Base-by-base conservation (phyloP, 2,329 filamentous ascomycete species). In the Didymella pomorum region DNA sequence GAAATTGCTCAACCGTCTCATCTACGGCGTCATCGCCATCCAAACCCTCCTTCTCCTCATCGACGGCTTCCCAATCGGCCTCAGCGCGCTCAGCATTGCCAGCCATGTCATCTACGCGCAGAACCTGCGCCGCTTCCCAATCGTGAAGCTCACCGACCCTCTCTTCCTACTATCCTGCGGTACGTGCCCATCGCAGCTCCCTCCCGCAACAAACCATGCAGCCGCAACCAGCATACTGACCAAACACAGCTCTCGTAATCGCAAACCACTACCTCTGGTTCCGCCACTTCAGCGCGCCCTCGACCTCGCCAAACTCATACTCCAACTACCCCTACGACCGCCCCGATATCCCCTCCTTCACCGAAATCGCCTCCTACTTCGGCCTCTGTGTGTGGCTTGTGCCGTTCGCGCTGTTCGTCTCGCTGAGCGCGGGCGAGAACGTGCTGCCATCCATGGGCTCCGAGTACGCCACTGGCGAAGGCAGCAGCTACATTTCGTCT, bases 251-350 rank as follows among this genome's bases (percentile, higher is more conserved):
- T 2, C 84, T 98, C 31, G 95, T 99, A 11, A 82, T 97, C 2
- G 70, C 90, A 33, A 97, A 99, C 78, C 95, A 99, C 77, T 97
- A 92, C 79, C 82, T 96, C 49, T 99, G 95, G 94, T 98, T 99
- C 83, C 87, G 86, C 56, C 89, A 98, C 79, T 99, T 99, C 78
- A 94, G 90, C 58, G 79, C 83, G 54, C 82, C 84, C 12, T 77
- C 78, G 2, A 77, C 84, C 46, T 79, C 64, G 48, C 69, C 87
- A 2, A 70, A 86, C 3, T 20, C 16, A 5, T 87, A 88, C 77
- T 79, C 83, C 3, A 82, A 84, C 69, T 81, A 72, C 51, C 70
- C 83, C 3, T 84, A 86, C 52, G 83, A 86, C 73, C 89, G 90
- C 73, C 86, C 91, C 64, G 72, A 80, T 11, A 83, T 92, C 43